Conservation (phyloP, 257 asterid genomes). For the Anisodus acutangulus region DNA sequence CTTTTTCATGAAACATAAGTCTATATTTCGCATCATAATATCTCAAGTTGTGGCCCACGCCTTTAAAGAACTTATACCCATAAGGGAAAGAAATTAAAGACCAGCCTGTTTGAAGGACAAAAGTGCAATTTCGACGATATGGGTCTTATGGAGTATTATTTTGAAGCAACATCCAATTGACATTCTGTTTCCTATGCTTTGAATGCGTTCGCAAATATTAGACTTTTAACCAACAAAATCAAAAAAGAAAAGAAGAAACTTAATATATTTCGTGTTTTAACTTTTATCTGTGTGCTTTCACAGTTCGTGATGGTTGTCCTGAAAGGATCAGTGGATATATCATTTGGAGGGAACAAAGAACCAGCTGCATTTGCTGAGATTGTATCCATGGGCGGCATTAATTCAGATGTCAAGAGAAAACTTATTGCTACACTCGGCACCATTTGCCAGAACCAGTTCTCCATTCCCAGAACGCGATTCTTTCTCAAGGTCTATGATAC, state of each 20-base stretch:
- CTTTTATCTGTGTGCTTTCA: not conserved
- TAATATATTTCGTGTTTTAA: not conserved
- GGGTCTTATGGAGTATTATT: too few relatives aligned
- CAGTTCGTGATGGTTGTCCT: conserved; percentile 81
- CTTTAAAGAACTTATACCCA: too few relatives aligned
- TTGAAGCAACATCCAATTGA: too few relatives aligned
- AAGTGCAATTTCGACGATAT: too few relatives aligned
- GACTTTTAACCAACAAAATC: not conserved
- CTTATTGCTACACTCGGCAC: conserved; percentile 61
- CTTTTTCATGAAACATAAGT: too few relatives aligned
- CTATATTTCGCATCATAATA: too few relatives aligned
- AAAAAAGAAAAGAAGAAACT: not conserved
- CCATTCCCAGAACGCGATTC: conserved; percentile 68
- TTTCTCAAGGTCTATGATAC: conserved; percentile 68
- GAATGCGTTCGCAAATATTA: too few relatives aligned
- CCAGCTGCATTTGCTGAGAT: conserved; percentile 85
- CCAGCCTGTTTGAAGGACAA: too few relatives aligned
- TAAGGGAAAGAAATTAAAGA: too few relatives aligned
- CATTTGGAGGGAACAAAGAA: conserved; percentile 78
- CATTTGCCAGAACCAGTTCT: conserved; percentile 52
- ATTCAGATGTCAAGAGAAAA: conserved; percentile 56
- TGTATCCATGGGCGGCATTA: conserved; percentile 65
- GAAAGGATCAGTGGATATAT: conserved; percentile 67
- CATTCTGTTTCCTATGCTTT: too few relatives aligned
- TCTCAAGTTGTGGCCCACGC: too few relatives aligned